Conservation (phyloP, 495 filamentous ascomycete species). For the Physcia stellaris region DNA sequence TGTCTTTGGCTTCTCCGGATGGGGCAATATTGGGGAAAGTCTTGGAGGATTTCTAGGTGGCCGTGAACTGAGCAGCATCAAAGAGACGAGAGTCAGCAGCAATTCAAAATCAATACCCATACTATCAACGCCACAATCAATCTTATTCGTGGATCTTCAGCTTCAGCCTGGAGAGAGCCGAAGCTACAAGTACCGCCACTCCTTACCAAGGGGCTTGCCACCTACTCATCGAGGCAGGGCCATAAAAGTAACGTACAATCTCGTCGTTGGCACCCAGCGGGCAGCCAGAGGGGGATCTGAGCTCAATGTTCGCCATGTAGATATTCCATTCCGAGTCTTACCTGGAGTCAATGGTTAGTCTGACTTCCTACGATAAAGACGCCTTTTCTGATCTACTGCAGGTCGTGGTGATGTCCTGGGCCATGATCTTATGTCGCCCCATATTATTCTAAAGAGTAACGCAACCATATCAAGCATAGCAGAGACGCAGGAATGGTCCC, state of each 20-base stretch:
- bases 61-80: constrained; percentile 78
- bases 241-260: constrained; percentile 83
- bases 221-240: constrained; percentile 85
- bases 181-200: constrained; percentile 74
- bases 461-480: constrained; percentile 29
- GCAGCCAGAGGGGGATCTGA: constrained; percentile 62
- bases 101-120: constrained; percentile 73
- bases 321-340: constrained; percentile 88
- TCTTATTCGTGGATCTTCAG: constrained; percentile 86
- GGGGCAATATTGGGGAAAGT: constrained; percentile 79
- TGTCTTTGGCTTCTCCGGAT: constrained; percentile 71
- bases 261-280: constrained; percentile 85
- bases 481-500: constrained; percentile 26
- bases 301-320: constrained; percentile 75
- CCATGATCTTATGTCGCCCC: constrained; percentile 88
- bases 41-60: constrained; percentile 74
- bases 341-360: constrained; percentile 65
- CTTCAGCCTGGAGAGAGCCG: constrained; percentile 81
- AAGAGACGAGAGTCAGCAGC: constrained; percentile 79
- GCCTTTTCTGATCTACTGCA: constrained; percentile 21
- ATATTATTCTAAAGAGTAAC: constrained; percentile 78
- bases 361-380: neutral
- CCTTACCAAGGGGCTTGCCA: constrained; percentile 71
- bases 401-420: constrained; percentile 52
- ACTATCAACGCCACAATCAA: constrained; percentile 88